These are phyloP conservation scores for Colletotrichum simmondsii DNA, from an alignment of 2,329 filamentous ascomycete species.

Conservation along the genomic window DNA sequence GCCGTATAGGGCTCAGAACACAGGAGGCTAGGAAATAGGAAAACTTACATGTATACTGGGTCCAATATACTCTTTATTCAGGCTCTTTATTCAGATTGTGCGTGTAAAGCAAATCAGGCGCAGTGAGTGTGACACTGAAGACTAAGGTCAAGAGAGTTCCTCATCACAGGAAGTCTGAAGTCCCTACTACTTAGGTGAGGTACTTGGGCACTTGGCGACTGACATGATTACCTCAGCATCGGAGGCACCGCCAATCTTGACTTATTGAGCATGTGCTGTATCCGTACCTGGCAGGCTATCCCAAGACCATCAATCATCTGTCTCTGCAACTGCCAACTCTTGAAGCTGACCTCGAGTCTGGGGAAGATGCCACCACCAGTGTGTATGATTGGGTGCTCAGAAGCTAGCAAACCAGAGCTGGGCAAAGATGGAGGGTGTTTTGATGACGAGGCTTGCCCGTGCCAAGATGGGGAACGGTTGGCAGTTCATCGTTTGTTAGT, in stretches of 20 bases:
- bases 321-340: background rate
- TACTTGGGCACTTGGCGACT: background rate
- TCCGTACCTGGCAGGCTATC: background rate
- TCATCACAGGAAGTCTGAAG: no score
- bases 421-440: conserved; percentile 22
- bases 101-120: no score
- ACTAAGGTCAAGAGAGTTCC: no score
- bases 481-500: background rate
- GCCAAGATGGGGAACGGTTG: conserved; percentile 24
- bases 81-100: no score
- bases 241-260: background rate
- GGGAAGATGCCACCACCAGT: background rate
- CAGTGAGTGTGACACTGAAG: no score
- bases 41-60: background rate
- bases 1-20: background rate
- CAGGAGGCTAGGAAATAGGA: background rate
- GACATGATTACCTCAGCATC: conserved; percentile 4
- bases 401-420: background rate
- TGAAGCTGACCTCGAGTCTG: background rate
- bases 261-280: background rate
- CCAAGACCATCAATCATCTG: background rate
- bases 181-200: no score
- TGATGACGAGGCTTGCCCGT: conserved; percentile 31
- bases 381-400: no score
- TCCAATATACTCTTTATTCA: no score